These are phyloP conservation scores for Cercospora citrullina DNA, from an alignment of 2,329 filamentous ascomycete species.

Conservation along the genomic window DNA sequence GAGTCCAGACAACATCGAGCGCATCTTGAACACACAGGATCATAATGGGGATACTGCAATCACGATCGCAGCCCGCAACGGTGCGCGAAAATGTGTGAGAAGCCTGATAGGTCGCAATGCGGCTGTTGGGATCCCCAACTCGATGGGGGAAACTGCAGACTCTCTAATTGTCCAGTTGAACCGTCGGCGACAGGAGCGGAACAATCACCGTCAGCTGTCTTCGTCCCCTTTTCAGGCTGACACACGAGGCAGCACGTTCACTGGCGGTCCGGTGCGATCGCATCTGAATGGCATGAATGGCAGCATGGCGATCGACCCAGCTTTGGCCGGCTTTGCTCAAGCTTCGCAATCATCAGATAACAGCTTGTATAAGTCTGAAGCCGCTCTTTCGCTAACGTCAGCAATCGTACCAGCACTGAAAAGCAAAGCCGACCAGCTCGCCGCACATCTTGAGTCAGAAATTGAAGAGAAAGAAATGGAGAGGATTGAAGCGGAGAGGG, in stretches of 20 bases:
- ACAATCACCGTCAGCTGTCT: slow-evolving; percentile 65
- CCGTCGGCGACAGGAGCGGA: slow-evolving; percentile 62
- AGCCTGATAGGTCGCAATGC: slow-evolving; percentile 74
- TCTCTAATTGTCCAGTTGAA: slow-evolving; percentile 76
- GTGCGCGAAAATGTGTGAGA: slow-evolving; percentile 73
- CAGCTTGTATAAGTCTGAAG: slow-evolving; percentile 46
- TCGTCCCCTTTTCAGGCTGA: slow-evolving; percentile 60
- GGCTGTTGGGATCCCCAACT: slow-evolving; percentile 77
- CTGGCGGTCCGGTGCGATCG: slow-evolving; percentile 34
- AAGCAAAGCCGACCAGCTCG: slow-evolving; percentile 47
- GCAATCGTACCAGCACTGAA: slow-evolving; percentile 59
- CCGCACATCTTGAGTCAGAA: slow-evolving; percentile 67
- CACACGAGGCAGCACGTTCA: slow-evolving; percentile 19
- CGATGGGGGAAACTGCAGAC: slow-evolving; percentile 78
- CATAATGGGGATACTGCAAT: slow-evolving; percentile 88
- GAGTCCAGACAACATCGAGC: slow-evolving; percentile 72
- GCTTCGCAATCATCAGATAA: slow-evolving; percentile 17
- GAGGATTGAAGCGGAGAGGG: slow-evolving; percentile 48
- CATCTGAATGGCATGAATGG: slow-evolving; percentile 23
- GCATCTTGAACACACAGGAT: slow-evolving; percentile 79
- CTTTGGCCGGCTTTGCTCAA: slow-evolving; percentile 25
- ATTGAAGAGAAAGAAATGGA: slow-evolving; percentile 68
- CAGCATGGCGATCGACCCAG: slow-evolving; percentile 31
- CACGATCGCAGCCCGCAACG: slow-evolving; percentile 80
- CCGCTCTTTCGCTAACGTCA: slow-evolving; percentile 61